Percentiles rank a stretch among this genome's conserved stretches.
These are phyloP conservation scores for Diaporthe citriasiana DNA, from an alignment of 2,329 filamentous ascomycete species.

Conservation along the genomic window DNA sequence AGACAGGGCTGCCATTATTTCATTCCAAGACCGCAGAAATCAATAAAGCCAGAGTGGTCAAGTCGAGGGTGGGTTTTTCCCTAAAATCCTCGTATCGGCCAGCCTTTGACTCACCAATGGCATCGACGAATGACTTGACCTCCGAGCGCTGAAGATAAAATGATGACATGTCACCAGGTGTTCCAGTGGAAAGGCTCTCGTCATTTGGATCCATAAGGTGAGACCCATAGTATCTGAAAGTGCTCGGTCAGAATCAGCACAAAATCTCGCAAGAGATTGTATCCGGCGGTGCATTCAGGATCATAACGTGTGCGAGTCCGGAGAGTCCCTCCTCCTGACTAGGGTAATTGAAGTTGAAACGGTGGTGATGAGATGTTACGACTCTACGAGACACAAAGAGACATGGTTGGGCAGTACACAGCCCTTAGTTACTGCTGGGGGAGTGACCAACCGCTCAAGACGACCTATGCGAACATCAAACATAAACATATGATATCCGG, in stretches of 20 bases:
- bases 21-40: not conserved
- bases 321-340: not conserved
- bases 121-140: too few relatives aligned
- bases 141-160: too few relatives aligned
- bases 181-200: not conserved
- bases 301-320: not conserved
- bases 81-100: too few relatives aligned
- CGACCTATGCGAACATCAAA: not conserved
- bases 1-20: not conserved
- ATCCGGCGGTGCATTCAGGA: not conserved
- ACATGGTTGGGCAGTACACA: not conserved
- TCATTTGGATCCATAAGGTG: not conserved
- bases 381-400: not conserved
- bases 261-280: not conserved
- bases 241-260: not conserved
- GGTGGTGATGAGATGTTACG: not conserved
- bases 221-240: not conserved
- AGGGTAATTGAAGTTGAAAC: not conserved
- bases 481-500: not conserved
- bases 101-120: too few relatives aligned
- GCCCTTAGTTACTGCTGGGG: constrained; percentile 27
- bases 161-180: not conserved
- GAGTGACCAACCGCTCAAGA: not conserved
- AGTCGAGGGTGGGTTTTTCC: not conserved
- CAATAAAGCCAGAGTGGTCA: not conserved